Percentiles rank a stretch among this genome's conserved stretches.
Conservation (phyloP, 2,329 filamentous ascomycete species). For the Colletotrichum phormii region DNA sequence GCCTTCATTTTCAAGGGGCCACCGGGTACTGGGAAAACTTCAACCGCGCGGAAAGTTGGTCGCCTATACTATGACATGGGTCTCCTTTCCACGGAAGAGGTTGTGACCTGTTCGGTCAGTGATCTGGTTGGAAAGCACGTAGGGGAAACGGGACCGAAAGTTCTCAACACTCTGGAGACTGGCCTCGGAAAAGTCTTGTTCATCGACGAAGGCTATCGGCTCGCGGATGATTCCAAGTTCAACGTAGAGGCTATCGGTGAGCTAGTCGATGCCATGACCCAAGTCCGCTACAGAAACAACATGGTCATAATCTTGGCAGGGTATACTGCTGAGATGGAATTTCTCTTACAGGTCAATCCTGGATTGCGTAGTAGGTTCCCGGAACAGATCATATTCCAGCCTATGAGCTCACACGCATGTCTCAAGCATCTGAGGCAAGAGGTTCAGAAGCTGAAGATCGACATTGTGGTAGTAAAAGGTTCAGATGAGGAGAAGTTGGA, state of each 20-base stretch:
- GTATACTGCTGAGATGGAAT: slow-evolving; percentile 64
- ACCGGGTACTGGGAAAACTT: slow-evolving; percentile 71
- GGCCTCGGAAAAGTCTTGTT: slow-evolving; percentile 67
- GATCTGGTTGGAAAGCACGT: slow-evolving; percentile 67
- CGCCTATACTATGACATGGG: slow-evolving; percentile 70
- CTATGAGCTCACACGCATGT: not conserved
- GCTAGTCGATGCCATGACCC: slow-evolving; percentile 43
- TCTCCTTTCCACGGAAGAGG: slow-evolving; percentile 62
- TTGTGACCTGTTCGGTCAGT: slow-evolving; percentile 64
- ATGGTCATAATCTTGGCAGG: slow-evolving; percentile 66
- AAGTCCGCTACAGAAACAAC: slow-evolving; percentile 58
- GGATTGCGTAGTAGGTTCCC: slow-evolving; percentile 63
- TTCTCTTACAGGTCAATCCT: slow-evolving; percentile 61
- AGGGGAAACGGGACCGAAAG: slow-evolving; percentile 69
- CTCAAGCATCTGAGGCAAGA: slow-evolving; percentile 43
- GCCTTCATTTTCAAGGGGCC: slow-evolving; percentile 69
- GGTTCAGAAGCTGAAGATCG: slow-evolving; percentile 38
- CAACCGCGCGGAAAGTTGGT: slow-evolving; percentile 67
- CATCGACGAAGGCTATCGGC: slow-evolving; percentile 67
- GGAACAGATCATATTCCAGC: slow-evolving; percentile 33
- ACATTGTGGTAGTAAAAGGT: not conserved
- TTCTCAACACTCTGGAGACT: slow-evolving; percentile 60
- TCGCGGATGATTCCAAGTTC: slow-evolving; percentile 53
- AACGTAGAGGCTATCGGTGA: slow-evolving; percentile 49
- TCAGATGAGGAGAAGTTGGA: not conserved